A percentile compares a stretch with the other conserved stretches of the same genome.
Conservation (phyloP, 2,329 filamentous ascomycete genomes). For the Hysterium pulicare region DNA sequence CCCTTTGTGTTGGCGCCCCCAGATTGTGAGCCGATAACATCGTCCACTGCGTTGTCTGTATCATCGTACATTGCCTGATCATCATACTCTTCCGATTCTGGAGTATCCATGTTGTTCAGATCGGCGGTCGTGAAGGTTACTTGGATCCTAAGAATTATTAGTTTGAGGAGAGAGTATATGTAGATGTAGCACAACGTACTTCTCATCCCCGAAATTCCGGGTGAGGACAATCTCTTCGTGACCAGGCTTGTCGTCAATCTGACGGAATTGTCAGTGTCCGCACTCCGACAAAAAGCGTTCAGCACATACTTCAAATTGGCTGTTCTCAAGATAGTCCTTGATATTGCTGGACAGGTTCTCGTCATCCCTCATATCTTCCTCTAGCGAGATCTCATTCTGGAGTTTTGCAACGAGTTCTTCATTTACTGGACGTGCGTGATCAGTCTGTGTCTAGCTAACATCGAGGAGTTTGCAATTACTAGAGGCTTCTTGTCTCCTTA, state of each 20-base stretch:
- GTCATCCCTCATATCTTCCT: slow-evolving; percentile 73
- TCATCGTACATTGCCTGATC: slow-evolving; percentile 57
- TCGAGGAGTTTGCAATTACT: slow-evolving; percentile 8
- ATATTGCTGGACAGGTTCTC: slow-evolving; percentile 72
- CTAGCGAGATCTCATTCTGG: slow-evolving; percentile 55
- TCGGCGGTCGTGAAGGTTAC: slow-evolving; percentile 83
- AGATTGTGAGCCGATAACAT: slow-evolving; percentile 45
- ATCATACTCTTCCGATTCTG: slow-evolving; percentile 49
- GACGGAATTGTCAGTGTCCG: neutral
- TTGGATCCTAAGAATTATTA: slow-evolving; percentile 57
- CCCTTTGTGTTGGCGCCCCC: slow-evolving; percentile 57
- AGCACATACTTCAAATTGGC: slow-evolving; percentile 66
- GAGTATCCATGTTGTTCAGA: slow-evolving; percentile 56
- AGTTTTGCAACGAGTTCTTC: slow-evolving; percentile 84
- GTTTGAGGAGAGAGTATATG: too few relatives aligned
- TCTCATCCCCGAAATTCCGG: slow-evolving; percentile 82
- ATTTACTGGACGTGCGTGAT: slow-evolving; percentile 47
- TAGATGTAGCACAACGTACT: slow-evolving; percentile 52
- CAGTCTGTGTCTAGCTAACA: neutral
- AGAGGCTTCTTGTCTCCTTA: slow-evolving; percentile 33
- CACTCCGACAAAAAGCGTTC: neutral
- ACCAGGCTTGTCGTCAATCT: slow-evolving; percentile 72
- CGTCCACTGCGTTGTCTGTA: slow-evolving; percentile 42
- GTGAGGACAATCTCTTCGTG: slow-evolving; percentile 84
- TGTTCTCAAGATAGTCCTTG: slow-evolving; percentile 84